Base-by-base conservation (phyloP, 306 rosid species). In the Hippophae rhamnoides region DNA sequence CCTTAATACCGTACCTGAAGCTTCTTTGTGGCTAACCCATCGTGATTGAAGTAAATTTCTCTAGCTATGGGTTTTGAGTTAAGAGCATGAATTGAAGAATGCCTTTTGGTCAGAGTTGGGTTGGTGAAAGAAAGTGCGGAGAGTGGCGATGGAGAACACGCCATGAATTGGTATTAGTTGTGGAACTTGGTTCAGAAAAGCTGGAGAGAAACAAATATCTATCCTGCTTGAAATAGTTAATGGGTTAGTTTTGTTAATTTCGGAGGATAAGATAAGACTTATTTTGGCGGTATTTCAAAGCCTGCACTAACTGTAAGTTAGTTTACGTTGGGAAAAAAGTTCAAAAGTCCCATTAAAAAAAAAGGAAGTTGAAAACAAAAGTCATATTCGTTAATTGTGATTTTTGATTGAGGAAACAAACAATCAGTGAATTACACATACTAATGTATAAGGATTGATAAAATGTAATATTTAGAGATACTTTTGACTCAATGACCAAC, bases 1-100 rank as follows among this genome's bases (percentile, higher is more conserved):
- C 50, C 27, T 14, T 61, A 27, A 56, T 63, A 7, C 8, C 7
- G 18, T 57, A 90, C 92, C 90, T 79, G 75, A 61, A 90, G 87
- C 75, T 83, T 90, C 74, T 76, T 87, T 10, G 86, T 83, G 50
- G 82, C 71, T 1, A 81, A 79, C 49, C 92, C 89, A 60, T 87
- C 92, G 25, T 78, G 81, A 70, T 90, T 87, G 56, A 87, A 85
- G 82, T 78, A 54, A 62, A 90, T 81, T 44, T 85, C 89, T 75
- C 81, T 90, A 68, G 95, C 69, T 64, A 74, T 64, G 61, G 87
- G 79, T 60, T 72, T 79, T 8, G 85, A 72, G 72, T 60, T 70
- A 53, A 69, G 61, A 25, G 65, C 49, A 52, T 74, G 73, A 50
- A 71, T 31, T 13, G 81, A 56, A 41, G 75, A 50, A 57, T 70